These are phyloP conservation scores for Eutrema heterophyllum DNA, from an alignment of 345 rosid species.

Conservation along the genomic window DNA sequence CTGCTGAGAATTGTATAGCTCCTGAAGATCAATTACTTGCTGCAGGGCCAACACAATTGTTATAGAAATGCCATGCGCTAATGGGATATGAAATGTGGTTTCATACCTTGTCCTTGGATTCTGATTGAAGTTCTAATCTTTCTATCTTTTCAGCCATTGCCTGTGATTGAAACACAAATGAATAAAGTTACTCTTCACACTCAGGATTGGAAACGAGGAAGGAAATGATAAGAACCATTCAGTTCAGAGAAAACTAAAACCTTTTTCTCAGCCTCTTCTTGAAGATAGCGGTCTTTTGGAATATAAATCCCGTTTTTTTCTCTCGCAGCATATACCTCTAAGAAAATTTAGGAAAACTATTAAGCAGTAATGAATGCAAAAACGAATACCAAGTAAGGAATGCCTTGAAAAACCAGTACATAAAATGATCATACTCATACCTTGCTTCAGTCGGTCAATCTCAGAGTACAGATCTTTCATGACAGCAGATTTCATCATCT, in stretches of 20 bases:
- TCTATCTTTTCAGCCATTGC: constrained; percentile 98
- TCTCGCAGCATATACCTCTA: constrained; percentile 38
- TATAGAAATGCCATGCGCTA: background rate
- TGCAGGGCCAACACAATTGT: constrained; percentile 29
- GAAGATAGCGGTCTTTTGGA: constrained; percentile 36
- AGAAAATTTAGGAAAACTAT: background rate
- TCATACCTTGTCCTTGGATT: constrained; percentile 82
- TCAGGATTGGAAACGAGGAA: background rate
- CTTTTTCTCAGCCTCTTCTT: constrained; percentile 40
- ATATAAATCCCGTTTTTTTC: constrained; percentile 37
- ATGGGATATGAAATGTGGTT: background rate
- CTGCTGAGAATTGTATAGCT: constrained; percentile 73
- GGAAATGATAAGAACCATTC: background rate
- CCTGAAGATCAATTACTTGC: constrained; percentile 87
- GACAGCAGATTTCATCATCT: constrained; percentile 99
- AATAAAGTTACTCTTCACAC: background rate
- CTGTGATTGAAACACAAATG: constrained; percentile 32
- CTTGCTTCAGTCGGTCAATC: constrained; percentile 97
- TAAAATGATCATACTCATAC: constrained; percentile 27
- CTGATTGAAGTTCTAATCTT: constrained; percentile 82
- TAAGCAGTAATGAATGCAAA: background rate
- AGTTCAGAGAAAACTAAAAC: constrained; percentile 8
- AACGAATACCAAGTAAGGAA: background rate
- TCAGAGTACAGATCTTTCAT: constrained; percentile 97
- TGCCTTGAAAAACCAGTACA: background rate